Conservation (phyloP, 1,284 basidiomycete species). For the Cutaneotrichosporon daszewskae region DNA sequence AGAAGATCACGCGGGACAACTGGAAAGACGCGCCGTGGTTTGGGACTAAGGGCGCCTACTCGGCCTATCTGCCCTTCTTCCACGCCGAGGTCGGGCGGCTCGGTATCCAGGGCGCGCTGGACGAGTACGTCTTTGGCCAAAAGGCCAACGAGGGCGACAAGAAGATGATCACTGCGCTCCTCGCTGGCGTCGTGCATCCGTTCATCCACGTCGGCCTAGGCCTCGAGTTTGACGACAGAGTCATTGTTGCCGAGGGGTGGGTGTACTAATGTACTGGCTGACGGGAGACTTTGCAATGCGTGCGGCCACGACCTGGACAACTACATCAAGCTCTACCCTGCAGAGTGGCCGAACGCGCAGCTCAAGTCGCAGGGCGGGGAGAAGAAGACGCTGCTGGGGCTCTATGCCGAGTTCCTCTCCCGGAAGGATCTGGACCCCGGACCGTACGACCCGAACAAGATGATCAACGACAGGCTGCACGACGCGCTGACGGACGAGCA, state of each 20-base stretch:
- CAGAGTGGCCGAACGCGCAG: constrained; percentile 18
- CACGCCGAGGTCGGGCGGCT: constrained; percentile 49
- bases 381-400: constrained; percentile 19
- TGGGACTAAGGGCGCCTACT: constrained; percentile 55
- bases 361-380: constrained; percentile 2
- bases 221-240: constrained; percentile 56
- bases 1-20: constrained; percentile 47
- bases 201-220: constrained; percentile 64
- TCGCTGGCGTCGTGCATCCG: constrained; percentile 55
- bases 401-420: constrained; percentile 30
- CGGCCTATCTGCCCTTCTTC: constrained; percentile 58
- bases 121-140: constrained; percentile 56
- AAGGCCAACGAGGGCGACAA: constrained; percentile 45
- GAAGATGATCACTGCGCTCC: constrained; percentile 56
- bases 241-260: constrained; percentile 56
- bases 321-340: constrained; percentile 58
- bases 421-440: constrained; percentile 50
- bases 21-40: constrained; percentile 54
- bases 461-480: constrained; percentile 50
- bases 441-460: constrained; percentile 54
- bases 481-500: constrained; percentile 49
- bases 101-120: constrained; percentile 52
- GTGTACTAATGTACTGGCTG: background rate
- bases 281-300: constrained; percentile 60
- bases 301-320: constrained; percentile 98